These are phyloP conservation scores for Gymnopilus dilepis DNA, from an alignment of 768 basidiomycete species.

Conservation along the genomic window DNA sequence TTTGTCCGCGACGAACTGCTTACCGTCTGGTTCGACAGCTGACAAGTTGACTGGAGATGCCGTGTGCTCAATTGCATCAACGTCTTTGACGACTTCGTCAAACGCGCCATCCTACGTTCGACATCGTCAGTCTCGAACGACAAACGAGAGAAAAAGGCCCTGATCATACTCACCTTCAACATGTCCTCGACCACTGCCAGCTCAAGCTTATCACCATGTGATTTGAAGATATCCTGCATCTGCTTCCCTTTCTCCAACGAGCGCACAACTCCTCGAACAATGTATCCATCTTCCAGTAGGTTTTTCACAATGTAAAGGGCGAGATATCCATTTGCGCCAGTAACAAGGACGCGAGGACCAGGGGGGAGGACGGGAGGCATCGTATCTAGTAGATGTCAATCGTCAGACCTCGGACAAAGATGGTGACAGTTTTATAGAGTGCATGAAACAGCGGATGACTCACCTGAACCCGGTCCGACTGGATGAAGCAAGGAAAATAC, in stretches of 20 bases:
- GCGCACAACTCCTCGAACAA: slow-evolving; percentile 71
- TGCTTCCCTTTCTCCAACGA: slow-evolving; percentile 60
- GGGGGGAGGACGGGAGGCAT: slow-evolving; percentile 37
- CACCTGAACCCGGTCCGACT: no score
- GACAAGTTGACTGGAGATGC: slow-evolving; percentile 65
- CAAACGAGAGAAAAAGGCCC: no score
- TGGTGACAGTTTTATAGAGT: no score
- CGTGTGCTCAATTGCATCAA: slow-evolving; percentile 73
- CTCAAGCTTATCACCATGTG: slow-evolving; percentile 63
- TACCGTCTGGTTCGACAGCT: slow-evolving; percentile 47
- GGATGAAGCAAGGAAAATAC: no score
- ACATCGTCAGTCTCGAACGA: neutral
- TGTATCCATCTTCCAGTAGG: slow-evolving; percentile 66
- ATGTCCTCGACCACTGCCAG: slow-evolving; percentile 78
- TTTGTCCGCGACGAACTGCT: neutral
- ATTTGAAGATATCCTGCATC: slow-evolving; percentile 57
- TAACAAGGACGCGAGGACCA: slow-evolving; percentile 49
- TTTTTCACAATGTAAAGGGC: slow-evolving; percentile 60
- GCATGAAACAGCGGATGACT: no score
- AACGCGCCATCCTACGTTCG: slow-evolving; percentile 62
- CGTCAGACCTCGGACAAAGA: no score
- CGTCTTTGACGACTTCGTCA: slow-evolving; percentile 77
- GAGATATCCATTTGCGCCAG: slow-evolving; percentile 66
- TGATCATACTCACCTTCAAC: slow-evolving; percentile 36
- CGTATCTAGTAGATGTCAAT: no score